phyloP scores from a whole-genome alignment of 495 filamentous ascomycete genomes.

The Penicillium coffeae region DNA sequence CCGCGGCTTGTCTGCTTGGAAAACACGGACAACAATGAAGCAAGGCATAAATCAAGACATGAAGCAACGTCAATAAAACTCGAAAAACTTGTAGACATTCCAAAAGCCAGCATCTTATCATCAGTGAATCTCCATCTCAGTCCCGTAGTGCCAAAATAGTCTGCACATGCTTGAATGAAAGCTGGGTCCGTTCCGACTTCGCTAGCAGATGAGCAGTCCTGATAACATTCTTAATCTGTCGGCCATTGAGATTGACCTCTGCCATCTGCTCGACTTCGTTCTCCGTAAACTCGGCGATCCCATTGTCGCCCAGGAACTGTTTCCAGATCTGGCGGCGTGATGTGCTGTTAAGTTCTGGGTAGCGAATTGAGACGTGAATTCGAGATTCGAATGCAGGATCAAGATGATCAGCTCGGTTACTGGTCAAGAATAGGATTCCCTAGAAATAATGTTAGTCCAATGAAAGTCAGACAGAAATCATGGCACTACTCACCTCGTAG shows the following conservation, averaged over 20 bases:
- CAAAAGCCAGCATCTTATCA: too few species aligned
- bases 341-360: constrained; percentile 11
- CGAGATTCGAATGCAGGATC: constrained; percentile 49
- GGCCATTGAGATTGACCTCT: constrained; percentile 22
- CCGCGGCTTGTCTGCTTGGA: too few species aligned
- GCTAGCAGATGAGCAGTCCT: constrained; percentile 37
- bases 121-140: background rate
- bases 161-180: constrained; percentile 16
- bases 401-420: constrained; percentile 45
- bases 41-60: too few species aligned
- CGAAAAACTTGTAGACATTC: too few species aligned
- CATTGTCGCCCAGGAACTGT: too few species aligned
- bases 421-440: constrained; percentile 33
- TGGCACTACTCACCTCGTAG: too few species aligned
- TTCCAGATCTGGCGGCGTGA: constrained; percentile 35
- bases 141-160: constrained; percentile 13
- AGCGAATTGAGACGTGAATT: constrained; percentile 46
- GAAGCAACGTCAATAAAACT: too few species aligned
- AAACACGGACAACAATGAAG: too few species aligned
- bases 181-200: constrained; percentile 10
- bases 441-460: too few species aligned
- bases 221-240: constrained; percentile 51
- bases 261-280: constrained; percentile 26
- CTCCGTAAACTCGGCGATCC: constrained; percentile 21
- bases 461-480: too few species aligned